Evolutionary conservation across 179 eudicot species (phyloP).

Genomic region (Silene noctiflora): DNA sequence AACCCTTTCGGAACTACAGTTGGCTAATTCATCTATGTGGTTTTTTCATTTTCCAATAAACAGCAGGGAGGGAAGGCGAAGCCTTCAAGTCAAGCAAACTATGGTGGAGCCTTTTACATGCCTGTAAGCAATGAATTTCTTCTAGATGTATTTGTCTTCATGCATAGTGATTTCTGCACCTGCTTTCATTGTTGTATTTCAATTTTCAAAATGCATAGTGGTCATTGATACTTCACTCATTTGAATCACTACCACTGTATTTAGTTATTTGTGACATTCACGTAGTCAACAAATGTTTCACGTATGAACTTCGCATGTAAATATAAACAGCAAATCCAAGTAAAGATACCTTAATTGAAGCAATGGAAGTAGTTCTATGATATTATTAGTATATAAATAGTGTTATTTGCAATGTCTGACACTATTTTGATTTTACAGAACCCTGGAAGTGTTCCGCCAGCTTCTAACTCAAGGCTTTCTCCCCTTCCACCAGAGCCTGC

Average conservation of each 20-base stretch:
- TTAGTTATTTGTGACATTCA: background rate
- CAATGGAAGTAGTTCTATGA: too few species aligned
- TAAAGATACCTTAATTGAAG: background rate
- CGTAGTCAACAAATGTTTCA: background rate
- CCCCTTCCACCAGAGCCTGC: conserved; percentile 96
- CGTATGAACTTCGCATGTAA: background rate
- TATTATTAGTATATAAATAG: too few species aligned
- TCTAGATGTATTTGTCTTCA: background rate
- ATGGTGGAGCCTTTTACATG: conserved; percentile 45
- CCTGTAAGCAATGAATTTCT: conserved; percentile 29
- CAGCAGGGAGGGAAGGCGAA: conserved; percentile 34
- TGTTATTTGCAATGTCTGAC: too few species aligned
- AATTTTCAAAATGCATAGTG: background rate
- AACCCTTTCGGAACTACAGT: background rate
- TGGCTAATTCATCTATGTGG: conserved; percentile 11
- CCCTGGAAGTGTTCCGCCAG: conserved; percentile 77
- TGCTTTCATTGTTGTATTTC: background rate
- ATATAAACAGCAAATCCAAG: background rate
- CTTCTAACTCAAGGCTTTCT: conserved; percentile 69
- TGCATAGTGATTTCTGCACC: background rate
- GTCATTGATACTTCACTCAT: background rate
- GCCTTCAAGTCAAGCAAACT: conserved; percentile 40
- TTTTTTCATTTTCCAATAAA: conserved; percentile 15
- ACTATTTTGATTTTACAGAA: too few species aligned
- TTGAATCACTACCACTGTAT: too few species aligned